Evolutionary conservation across 2,329 filamentous ascomycete genomes (phyloP).

Genomic region (Fusarium equiseti): DNA sequence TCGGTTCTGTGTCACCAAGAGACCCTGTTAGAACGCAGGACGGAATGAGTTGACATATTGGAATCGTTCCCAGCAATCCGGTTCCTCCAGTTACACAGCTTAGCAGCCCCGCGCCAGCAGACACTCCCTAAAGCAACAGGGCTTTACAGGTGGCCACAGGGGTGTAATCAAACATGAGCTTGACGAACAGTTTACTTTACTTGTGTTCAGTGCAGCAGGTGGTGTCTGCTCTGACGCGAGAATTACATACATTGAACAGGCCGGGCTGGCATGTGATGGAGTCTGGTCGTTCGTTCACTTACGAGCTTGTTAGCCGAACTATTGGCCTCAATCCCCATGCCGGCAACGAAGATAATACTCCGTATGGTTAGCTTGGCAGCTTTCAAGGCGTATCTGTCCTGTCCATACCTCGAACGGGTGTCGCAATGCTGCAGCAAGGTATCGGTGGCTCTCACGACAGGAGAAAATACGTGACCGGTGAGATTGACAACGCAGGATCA

Average conservation of each 20-base stretch:
- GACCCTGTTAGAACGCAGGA: constrained; percentile 27
- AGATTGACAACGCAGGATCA: constrained; percentile 27
- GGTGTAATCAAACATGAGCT: constrained; percentile 16
- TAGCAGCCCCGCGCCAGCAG: constrained; percentile 11
- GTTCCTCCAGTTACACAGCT: constrained; percentile 31
- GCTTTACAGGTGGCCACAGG: constrained; percentile 23
- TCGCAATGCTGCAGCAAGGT: constrained; percentile 7
- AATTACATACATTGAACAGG: constrained; percentile 1
- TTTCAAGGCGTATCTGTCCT: constrained; percentile 7
- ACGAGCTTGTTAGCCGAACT: constrained; percentile 25
- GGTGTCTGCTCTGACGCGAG: not conserved
- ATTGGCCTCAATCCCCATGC: constrained; percentile 27
- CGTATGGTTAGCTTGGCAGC: constrained; percentile 18
- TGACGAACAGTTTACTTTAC: constrained; percentile 9
- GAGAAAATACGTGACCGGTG: constrained; percentile 2
- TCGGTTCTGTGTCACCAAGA: constrained; percentile 18
- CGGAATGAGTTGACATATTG: not conserved
- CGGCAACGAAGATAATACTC: constrained; percentile 23
- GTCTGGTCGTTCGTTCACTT: constrained; percentile 29
- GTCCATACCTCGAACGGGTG: not conserved
- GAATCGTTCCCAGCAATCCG: constrained; percentile 15
- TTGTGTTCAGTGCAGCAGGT: not conserved
- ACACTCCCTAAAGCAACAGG: constrained; percentile 13
- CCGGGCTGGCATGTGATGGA: constrained; percentile 5
- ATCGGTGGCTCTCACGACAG: constrained; percentile 10